A percentile compares a stretch with the other conserved stretches of the same genome.
These are phyloP conservation scores for Fusarium heterosporum DNA, from an alignment of 2,329 filamentous ascomycete species.

Conservation along the genomic window DNA sequence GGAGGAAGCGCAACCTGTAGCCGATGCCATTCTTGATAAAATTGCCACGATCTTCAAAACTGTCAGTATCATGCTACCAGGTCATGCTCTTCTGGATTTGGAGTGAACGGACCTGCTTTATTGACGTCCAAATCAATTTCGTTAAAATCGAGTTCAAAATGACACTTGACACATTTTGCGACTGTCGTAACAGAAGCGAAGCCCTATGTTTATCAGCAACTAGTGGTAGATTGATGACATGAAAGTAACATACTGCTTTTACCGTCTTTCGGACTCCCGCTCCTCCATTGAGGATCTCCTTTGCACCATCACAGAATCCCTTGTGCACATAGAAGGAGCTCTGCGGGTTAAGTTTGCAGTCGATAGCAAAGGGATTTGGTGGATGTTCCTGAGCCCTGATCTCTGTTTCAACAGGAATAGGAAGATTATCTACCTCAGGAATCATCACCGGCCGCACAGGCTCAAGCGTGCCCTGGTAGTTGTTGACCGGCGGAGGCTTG, in stretches of 20 bases:
- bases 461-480: constrained; percentile 33
- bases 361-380: constrained; percentile 43
- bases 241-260: constrained; percentile 56
- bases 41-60: constrained; percentile 58
- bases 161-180: constrained; percentile 65
- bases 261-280: constrained; percentile 63
- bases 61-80: constrained; percentile 19
- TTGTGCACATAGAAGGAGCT: constrained; percentile 66
- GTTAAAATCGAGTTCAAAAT: constrained; percentile 65
- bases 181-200: constrained; percentile 57
- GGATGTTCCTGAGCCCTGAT: constrained; percentile 16
- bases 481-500: constrained; percentile 25
- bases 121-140: constrained; percentile 65
- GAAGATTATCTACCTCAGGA: constrained; percentile 42
- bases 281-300: constrained; percentile 61
- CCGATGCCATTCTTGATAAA: constrained; percentile 59
- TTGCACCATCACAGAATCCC: constrained; percentile 67
- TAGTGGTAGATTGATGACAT: not conserved
- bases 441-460: constrained; percentile 3
- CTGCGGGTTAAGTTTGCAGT: constrained; percentile 57
- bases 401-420: constrained; percentile 45
- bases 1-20: constrained; percentile 66
- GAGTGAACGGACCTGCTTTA: constrained; percentile 56
- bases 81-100: not conserved
- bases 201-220: constrained; percentile 49